A percentile compares a stretch with the other conserved stretches of the same genome.
These are phyloP conservation scores for Cladosporium sp. DNA, from an alignment of 2,329 filamentous ascomycete genomes.

Conservation along the genomic window DNA sequence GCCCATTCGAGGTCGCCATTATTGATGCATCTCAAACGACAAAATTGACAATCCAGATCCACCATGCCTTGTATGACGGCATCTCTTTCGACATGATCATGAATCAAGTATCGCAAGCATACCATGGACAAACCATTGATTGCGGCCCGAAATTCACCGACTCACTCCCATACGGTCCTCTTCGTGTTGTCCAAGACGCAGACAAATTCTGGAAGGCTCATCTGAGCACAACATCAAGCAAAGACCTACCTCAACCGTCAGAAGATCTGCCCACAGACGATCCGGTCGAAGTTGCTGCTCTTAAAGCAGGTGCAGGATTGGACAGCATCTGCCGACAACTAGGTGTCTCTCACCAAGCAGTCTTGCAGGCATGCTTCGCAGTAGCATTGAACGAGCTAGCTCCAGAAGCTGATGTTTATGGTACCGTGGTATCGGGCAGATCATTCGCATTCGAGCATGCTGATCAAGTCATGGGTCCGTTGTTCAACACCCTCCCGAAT, in stretches of 20 bases:
- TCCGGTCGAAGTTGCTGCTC: not conserved
- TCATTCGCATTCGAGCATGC: conserved; percentile 63
- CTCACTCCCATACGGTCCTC: conserved; percentile 64
- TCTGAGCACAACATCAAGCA: not conserved
- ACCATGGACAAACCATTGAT: conserved; percentile 34
- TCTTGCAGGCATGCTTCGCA: conserved; percentile 73
- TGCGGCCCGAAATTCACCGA: conserved; percentile 59
- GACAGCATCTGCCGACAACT: conserved; percentile 52
- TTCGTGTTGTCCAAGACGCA: conserved; percentile 48
- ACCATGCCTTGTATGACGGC: conserved; percentile 86
- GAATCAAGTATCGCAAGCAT: conserved; percentile 51
- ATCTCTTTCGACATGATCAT: conserved; percentile 69
- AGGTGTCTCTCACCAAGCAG: conserved; percentile 71
- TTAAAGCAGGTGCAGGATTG: conserved; percentile 3
- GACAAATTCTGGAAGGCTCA: conserved; percentile 61
- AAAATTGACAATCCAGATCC: conserved; percentile 58
- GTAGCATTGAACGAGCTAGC: conserved; percentile 55
- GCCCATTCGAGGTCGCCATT: conserved; percentile 52
- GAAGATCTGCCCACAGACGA: not conserved
- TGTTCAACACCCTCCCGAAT: conserved; percentile 88
- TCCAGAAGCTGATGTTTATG: conserved; percentile 53
- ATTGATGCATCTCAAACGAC: conserved; percentile 30
- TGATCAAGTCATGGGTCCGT: conserved; percentile 68
- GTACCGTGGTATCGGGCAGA: conserved; percentile 75
- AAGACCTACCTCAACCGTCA: not conserved